These are phyloP conservation scores for Populus trichocarpa DNA, from an alignment of 441 rosid genomes.

Conservation along the genomic window DNA sequence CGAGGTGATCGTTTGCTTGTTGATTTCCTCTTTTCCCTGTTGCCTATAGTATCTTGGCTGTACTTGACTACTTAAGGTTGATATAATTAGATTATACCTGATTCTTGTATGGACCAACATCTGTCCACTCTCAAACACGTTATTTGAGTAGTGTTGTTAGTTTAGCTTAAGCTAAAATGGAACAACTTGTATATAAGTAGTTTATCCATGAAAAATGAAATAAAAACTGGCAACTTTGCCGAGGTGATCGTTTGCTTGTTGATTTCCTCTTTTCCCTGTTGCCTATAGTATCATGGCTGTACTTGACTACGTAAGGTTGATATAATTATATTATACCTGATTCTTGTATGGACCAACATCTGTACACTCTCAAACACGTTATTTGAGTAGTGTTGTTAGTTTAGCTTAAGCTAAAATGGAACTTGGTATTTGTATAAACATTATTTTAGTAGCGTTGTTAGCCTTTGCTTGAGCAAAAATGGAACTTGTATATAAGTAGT, in stretches of 20 bases:
- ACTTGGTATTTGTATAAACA: no score
- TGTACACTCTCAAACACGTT: background rate
- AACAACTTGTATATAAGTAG: no score
- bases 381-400: background rate
- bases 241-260: conserved; percentile 39
- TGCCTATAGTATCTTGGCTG: conserved; percentile 40
- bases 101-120: conserved; percentile 24
- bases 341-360: conserved; percentile 23
- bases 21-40: conserved; percentile 67
- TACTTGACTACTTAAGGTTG: conserved; percentile 24
- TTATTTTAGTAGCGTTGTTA: no score
- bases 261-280: conserved; percentile 70
- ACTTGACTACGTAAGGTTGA: conserved; percentile 23
- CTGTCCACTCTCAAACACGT: background rate
- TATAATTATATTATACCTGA: conserved; percentile 10
- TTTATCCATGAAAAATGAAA: no score
- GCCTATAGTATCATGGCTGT: conserved; percentile 38
- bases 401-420: no score
- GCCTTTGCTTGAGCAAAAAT: no score
- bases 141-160: no score
- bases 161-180: no score
- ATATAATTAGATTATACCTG: conserved; percentile 12
- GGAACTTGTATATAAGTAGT: background rate
- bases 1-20: conserved; percentile 42
- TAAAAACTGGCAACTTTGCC: conserved; percentile 43